phyloP scores from a whole-genome alignment of 2,329 filamentous ascomycete species.

The Ambrosiella xylebori region DNA sequence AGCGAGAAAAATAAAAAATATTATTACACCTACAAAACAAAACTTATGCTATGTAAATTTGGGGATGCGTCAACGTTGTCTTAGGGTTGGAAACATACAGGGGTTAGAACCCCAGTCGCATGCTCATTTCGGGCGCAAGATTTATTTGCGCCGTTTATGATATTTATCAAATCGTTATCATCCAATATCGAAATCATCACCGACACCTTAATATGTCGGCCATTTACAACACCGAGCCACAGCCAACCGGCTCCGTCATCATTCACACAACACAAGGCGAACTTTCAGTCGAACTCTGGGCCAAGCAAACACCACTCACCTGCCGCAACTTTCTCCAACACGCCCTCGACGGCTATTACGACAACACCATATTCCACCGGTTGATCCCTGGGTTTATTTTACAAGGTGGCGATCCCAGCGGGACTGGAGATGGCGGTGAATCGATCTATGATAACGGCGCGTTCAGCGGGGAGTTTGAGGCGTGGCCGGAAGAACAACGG shows the following conservation, averaged over 20 bases:
- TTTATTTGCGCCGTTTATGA: too few relatives aligned
- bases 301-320: conserved; percentile 79
- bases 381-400: conserved; percentile 82
- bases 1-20: too few relatives aligned
- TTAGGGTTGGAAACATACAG: too few relatives aligned
- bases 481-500: conserved; percentile 50
- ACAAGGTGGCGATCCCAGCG: conserved; percentile 87
- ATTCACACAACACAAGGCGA: conserved; percentile 83
- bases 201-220: conserved; percentile 49
- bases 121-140: too few relatives aligned
- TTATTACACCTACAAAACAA: too few relatives aligned
- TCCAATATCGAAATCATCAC: not conserved
- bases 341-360: conserved; percentile 89
- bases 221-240: conserved; percentile 80
- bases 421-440: conserved; percentile 79
- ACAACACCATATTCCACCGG: conserved; percentile 84
- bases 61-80: too few relatives aligned
- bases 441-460: conserved; percentile 80
- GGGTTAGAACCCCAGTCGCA: too few relatives aligned
- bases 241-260: conserved; percentile 80
- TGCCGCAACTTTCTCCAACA: conserved; percentile 93
- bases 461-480: conserved; percentile 54
- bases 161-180: too few relatives aligned
- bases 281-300: conserved; percentile 81
- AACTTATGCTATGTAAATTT: too few relatives aligned